Evolutionary conservation across 2,329 filamentous ascomycete species (phyloP).

Genomic region (Capronia coronata): DNA sequence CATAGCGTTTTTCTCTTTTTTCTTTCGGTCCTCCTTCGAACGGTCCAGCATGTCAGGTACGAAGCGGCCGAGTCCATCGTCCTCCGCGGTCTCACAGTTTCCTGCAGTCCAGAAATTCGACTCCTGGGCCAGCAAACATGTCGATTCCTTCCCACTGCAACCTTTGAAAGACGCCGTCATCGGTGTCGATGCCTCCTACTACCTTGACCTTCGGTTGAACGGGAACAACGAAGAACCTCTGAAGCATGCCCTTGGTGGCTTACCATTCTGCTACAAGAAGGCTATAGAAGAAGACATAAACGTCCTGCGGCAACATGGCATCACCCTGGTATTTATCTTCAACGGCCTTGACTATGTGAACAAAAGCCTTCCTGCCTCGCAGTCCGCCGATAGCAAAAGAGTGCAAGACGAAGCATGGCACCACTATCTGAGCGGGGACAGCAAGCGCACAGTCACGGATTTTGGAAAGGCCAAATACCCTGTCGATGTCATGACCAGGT

Average conservation of each 20-base stretch:
- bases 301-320: constrained; percentile 60
- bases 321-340: constrained; percentile 85
- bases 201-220: constrained; percentile 71
- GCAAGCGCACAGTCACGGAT: constrained; percentile 64
- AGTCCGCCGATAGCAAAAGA: constrained; percentile 54
- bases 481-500: constrained; percentile 62
- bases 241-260: constrained; percentile 78
- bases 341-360: constrained; percentile 76
- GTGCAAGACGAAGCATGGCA: constrained; percentile 78
- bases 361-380: constrained; percentile 57
- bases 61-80: background rate
- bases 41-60: constrained; percentile 22
- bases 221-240: constrained; percentile 75
- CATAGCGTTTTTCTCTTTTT: background rate
- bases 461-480: constrained; percentile 63
- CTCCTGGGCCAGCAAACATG: constrained; percentile 51
- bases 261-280: constrained; percentile 69
- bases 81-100: constrained; percentile 11
- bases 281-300: constrained; percentile 73
- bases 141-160: constrained; percentile 54
- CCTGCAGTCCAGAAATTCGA: constrained; percentile 47
- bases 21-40: background rate
- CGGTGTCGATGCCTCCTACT: constrained; percentile 84
- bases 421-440: constrained; percentile 73
- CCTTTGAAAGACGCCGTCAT: constrained; percentile 68